These are phyloP conservation scores for Yamadazyma nakazawae DNA, from an alignment of 805 yeast species.

Conservation along the genomic window DNA sequence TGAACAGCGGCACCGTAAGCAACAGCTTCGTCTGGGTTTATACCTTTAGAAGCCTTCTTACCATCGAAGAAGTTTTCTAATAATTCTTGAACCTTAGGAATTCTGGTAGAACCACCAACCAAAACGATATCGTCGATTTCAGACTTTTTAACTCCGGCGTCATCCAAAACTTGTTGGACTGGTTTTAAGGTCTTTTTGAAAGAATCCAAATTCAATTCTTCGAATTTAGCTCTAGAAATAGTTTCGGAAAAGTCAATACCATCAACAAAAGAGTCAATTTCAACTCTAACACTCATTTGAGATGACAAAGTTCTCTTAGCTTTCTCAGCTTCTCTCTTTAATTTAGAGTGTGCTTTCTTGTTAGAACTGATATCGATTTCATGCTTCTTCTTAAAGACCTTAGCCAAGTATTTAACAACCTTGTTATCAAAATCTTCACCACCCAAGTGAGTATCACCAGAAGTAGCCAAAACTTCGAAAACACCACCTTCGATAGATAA, in stretches of 20 bases:
- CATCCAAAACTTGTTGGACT: constrained; percentile 45
- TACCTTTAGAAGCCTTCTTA: constrained; percentile 47
- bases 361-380: constrained; percentile 39
- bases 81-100: constrained; percentile 48
- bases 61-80: constrained; percentile 54
- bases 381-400: constrained; percentile 45
- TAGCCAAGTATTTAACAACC: constrained; percentile 40
- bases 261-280: constrained; percentile 47
- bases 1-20: constrained; percentile 88
- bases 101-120: constrained; percentile 51
- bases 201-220: constrained; percentile 44
- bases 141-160: constrained; percentile 43
- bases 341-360: constrained; percentile 42
- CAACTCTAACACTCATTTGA: constrained; percentile 51
- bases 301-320: constrained; percentile 48
- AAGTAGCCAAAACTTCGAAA: constrained; percentile 46
- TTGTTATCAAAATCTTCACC: constrained; percentile 50
- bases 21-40: constrained; percentile 50
- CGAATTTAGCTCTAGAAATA: constrained; percentile 46
- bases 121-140: constrained; percentile 46
- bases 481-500: constrained; percentile 51
- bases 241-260: constrained; percentile 48
- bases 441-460: constrained; percentile 52
- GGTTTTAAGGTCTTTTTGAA: constrained; percentile 47
- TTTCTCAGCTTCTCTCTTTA: constrained; percentile 48